Evolutionary conservation across 208 protist species (phyloP), one percentile per base, ranked within the genome.

Genomic region (Acanthamoeba royreba): DNA sequence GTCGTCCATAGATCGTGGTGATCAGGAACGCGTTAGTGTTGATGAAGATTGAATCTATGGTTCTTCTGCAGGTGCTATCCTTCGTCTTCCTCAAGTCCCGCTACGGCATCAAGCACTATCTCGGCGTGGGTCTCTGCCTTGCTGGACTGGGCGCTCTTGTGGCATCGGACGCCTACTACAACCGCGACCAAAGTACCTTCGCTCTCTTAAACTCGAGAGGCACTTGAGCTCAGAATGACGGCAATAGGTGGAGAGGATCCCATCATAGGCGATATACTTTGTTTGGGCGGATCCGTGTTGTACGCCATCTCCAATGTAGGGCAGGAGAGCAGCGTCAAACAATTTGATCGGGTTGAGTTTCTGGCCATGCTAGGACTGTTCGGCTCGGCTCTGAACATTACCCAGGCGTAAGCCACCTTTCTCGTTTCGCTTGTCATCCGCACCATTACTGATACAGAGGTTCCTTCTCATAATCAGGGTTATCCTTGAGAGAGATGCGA

Each of bases 221-320:
- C 49, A 22, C 22, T 22, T 58, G 49, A 58, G 15, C 13, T 58
- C 49, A 58, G 15, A n/a, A 22, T 28, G 22, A n/a, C 11, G 13
- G 19, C 33, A 86, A 88, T 31, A 91, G 90, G 31, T 31, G 66
- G 69, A 33, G 33, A 40, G 46, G 46, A 94, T 92, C 25, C 66
- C 0, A 22, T 98, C 15, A 93, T 98, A 8, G 98, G 98, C 4
- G 98, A 99, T 81, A 86, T 98, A 15, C 91, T 99, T 0, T 98
- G 97, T 90, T 58, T 99, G 2, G 91, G 97, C 42, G 95, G 97
- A 1, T 96, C 96, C n/a, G 83, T 96, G 0, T 81, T 98, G 4
- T 99, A 99, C 86, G 97, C 98, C 0, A 96, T 97, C 0, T 98
- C 97, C 87, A 99, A 99, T 88, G 98, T 99, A 7, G 93, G 98